A percentile compares a stretch with the other conserved stretches of the same genome.
These are phyloP conservation scores for Rhynchosporium graminicola DNA, from an alignment of 2,329 filamentous ascomycete genomes.

Conservation along the genomic window DNA sequence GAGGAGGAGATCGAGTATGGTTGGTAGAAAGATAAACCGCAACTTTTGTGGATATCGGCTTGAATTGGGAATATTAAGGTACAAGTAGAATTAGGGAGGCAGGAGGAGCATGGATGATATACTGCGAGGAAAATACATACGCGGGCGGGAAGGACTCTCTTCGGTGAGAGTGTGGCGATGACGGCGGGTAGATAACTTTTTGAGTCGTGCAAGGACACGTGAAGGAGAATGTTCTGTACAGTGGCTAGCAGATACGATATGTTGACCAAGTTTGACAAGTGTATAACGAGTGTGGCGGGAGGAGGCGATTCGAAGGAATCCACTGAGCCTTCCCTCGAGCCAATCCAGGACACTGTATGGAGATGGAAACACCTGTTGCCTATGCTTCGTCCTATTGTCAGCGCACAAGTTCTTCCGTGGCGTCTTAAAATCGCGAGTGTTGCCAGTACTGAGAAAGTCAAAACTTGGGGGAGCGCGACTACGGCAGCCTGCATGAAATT, in stretches of 20 bases:
- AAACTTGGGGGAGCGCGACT: background rate
- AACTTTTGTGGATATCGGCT: background rate
- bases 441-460: background rate
- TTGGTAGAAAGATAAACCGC: too few relatives aligned
- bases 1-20: too few relatives aligned
- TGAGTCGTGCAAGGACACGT: conserved; percentile 7
- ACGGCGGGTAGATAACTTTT: background rate
- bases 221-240: background rate
- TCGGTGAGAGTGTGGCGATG: background rate
- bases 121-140: background rate
- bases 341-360: too few relatives aligned
- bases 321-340: background rate
- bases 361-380: too few relatives aligned
- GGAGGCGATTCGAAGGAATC: background rate
- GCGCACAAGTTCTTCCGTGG: background rate
- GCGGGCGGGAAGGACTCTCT: background rate
- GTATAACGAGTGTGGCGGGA: too few relatives aligned
- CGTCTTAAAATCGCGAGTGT: background rate
- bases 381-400: background rate
- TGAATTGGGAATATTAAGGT: background rate
- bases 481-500: background rate
- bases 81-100: background rate
- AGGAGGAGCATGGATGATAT: conserved; percentile 3
- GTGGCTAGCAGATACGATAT: background rate
- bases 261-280: too few relatives aligned